A percentile compares a stretch with the other conserved stretches of the same genome.
Conservation (phyloP, 1,284 basidiomycete genomes). For the Sanguinoderma infundibulare region DNA sequence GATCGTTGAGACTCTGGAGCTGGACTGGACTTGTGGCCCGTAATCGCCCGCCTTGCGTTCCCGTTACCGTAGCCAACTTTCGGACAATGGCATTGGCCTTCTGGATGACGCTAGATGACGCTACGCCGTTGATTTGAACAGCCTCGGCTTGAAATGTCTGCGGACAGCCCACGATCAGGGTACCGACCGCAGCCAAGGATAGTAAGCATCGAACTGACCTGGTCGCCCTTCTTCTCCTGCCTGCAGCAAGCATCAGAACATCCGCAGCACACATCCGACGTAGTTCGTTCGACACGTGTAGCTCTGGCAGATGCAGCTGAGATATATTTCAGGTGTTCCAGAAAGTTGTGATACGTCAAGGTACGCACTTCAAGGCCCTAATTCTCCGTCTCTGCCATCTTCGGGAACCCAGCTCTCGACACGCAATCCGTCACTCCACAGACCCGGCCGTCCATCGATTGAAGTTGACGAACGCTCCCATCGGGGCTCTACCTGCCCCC, state of each 20-base stretch:
- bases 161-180: too few relatives aligned
- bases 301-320: not conserved
- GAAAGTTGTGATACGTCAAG: not conserved
- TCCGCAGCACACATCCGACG: too few relatives aligned
- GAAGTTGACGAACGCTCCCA: slow-evolving; percentile 53
- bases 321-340: not conserved
- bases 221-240: too few relatives aligned
- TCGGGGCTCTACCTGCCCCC: slow-evolving; percentile 62
- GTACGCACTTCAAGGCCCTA: not conserved
- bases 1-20: not conserved
- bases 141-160: too few relatives aligned
- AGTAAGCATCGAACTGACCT: too few relatives aligned
- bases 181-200: too few relatives aligned
- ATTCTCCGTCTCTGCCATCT: not conserved
- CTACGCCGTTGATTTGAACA: too few relatives aligned
- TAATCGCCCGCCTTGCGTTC: not conserved
- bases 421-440: slow-evolving; percentile 55
- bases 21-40: not conserved
- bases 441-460: slow-evolving; percentile 49
- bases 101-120: not conserved
- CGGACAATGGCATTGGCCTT: not conserved
- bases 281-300: not conserved
- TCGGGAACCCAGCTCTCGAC: slow-evolving; percentile 35
- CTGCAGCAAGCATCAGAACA: too few relatives aligned
- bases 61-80: not conserved